Evolutionary conservation across 371 early-diverging fungal species (phyloP).

Genomic region (Dinochytrium kinnereticum): DNA sequence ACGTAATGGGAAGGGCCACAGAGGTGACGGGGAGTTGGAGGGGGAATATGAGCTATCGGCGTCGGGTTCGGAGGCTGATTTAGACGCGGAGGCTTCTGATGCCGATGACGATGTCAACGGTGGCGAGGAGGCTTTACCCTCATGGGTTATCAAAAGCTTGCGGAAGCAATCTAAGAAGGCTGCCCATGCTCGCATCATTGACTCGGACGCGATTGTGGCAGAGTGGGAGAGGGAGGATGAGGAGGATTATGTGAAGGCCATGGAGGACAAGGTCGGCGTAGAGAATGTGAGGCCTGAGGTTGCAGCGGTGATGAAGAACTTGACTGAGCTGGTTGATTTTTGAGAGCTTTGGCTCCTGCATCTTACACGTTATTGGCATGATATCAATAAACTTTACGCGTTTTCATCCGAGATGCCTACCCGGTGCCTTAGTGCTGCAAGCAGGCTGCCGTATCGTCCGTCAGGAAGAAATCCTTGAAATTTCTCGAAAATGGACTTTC

Average conservation of each 20-base stretch:
- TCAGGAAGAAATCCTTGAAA: too few species aligned
- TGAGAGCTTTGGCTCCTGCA: too few species aligned
- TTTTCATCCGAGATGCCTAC: too few species aligned
- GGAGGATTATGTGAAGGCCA: not conserved
- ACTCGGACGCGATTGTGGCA: constrained; percentile 10
- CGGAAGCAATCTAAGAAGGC: not conserved
- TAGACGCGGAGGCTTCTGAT: not conserved
- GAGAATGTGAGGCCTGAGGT: not conserved
- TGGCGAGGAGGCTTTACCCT: not conserved
- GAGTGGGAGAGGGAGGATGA: constrained; percentile 18
- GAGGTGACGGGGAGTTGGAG: constrained; percentile 1
- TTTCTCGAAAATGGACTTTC: too few species aligned
- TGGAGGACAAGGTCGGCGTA: not conserved
- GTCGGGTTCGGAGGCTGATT: not conserved
- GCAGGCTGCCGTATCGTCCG: too few species aligned
- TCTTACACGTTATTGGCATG: too few species aligned
- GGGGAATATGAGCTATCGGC: not conserved
- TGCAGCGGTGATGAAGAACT: not conserved
- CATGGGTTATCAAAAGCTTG: constrained; percentile 11
- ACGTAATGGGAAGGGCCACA: not conserved
- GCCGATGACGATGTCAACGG: not conserved
- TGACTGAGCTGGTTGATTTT: not conserved
- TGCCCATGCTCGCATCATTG: not conserved
- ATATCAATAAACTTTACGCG: too few species aligned
- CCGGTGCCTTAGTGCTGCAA: too few species aligned